A percentile compares a stretch with the other conserved stretches of the same genome.
These are phyloP conservation scores for Tylopilus vinaceipallidus DNA, from an alignment of 768 basidiomycete genomes.

Conservation along the genomic window DNA sequence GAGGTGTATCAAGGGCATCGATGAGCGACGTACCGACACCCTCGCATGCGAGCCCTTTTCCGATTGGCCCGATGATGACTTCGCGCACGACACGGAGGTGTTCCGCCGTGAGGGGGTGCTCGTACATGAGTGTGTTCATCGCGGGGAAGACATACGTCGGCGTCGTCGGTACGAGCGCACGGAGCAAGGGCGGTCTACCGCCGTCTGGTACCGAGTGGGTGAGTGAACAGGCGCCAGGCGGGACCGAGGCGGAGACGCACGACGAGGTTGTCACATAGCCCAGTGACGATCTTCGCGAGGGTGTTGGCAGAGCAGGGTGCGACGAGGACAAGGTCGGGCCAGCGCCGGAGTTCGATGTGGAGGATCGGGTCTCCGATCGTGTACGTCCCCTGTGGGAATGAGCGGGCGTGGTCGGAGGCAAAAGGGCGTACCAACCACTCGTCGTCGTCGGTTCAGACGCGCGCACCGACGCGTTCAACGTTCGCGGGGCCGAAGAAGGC, in stretches of 20 bases:
- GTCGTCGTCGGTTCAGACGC: background rate
- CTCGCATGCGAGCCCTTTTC: constrained; percentile 87
- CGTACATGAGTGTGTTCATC: constrained; percentile 99
- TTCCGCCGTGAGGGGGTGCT: constrained; percentile 85
- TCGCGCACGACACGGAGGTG: constrained; percentile 77
- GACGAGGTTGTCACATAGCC: constrained; percentile 88
- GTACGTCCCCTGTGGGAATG: constrained; percentile 53
- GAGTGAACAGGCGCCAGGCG: too few species aligned
- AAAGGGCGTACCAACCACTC: background rate
- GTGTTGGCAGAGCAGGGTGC: constrained; percentile 98
- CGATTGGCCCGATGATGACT: constrained; percentile 82
- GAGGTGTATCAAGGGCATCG: background rate
- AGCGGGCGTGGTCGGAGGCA: background rate
- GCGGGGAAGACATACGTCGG: constrained; percentile 93
- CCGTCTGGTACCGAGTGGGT: too few species aligned
- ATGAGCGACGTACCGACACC: constrained; percentile 65
- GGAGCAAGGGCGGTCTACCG: constrained; percentile 45
- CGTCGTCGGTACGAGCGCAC: constrained; percentile 79
- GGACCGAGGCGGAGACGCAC: constrained; percentile 35
- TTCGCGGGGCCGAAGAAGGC: constrained; percentile 67
- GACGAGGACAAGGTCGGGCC: constrained; percentile 95
- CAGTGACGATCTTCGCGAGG: constrained; percentile 86
- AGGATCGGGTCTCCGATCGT: constrained; percentile 88
- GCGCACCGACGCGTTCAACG: constrained; percentile 40
- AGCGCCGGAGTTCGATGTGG: constrained; percentile 90